These are phyloP conservation scores for Pythium monospermum DNA, from an alignment of 352 stramenopile genomes.

Conservation along the genomic window DNA sequence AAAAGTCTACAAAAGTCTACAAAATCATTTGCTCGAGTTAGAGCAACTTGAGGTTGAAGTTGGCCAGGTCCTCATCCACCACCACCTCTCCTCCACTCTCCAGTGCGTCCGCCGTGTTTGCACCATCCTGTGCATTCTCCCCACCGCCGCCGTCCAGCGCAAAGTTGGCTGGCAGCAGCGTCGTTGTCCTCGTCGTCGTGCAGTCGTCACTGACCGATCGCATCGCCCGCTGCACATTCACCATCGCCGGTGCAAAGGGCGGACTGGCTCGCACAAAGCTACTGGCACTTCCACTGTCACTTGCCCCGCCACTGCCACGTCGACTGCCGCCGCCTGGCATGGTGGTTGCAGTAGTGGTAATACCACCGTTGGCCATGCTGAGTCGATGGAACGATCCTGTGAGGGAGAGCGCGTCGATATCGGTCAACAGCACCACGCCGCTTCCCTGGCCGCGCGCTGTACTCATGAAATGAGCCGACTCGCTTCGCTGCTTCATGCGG, in stretches of 20 bases:
- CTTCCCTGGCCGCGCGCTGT: not conserved
- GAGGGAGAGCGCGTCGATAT: constrained; percentile 58
- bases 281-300: constrained; percentile 6
- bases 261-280: constrained; percentile 14
- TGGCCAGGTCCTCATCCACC: constrained; percentile 59
- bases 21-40: too few relatives aligned
- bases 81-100: constrained; percentile 26
- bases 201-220: constrained; percentile 53
- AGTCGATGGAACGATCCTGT: constrained; percentile 47
- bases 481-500: constrained; percentile 33
- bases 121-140: too few relatives aligned
- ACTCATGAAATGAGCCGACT: constrained; percentile 22
- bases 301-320: constrained; percentile 16
- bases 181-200: too few relatives aligned
- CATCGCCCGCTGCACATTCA: constrained; percentile 34
- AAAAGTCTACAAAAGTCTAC: too few relatives aligned
- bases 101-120: constrained; percentile 6
- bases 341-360: too few relatives aligned
- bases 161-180: constrained; percentile 22
- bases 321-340: too few relatives aligned
- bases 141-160: constrained; percentile 9
- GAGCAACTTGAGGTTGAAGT: constrained; percentile 68
- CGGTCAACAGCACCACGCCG: constrained; percentile 60
- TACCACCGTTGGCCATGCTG: constrained; percentile 11
- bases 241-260: constrained; percentile 4